Percentiles rank a stretch among this genome's conserved stretches.
Evolutionary conservation across 306 rosid genomes (phyloP).

Genomic region (Mucuna pruriens): DNA sequence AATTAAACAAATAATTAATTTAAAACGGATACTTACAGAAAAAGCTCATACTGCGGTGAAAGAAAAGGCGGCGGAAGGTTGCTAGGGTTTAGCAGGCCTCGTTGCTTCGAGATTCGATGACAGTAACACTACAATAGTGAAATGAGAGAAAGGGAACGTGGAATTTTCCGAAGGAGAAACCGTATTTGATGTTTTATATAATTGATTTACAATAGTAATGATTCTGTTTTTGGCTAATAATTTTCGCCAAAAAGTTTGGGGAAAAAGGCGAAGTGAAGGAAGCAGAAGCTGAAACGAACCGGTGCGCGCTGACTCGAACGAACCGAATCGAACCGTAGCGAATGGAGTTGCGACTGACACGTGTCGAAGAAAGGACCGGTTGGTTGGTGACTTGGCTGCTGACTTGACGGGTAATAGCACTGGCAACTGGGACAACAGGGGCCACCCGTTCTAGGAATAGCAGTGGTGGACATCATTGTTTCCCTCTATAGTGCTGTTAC

Average conservation of each 20-base stretch:
- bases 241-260: slow-evolving; percentile 45
- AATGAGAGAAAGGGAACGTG: slow-evolving; percentile 12
- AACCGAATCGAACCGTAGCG: slow-evolving; percentile 36
- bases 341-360: slow-evolving; percentile 49
- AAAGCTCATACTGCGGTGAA: slow-evolving; percentile 23
- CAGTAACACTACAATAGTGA: slow-evolving; percentile 36
- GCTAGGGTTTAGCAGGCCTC: slow-evolving; percentile 73
- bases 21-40: slow-evolving; percentile 47
- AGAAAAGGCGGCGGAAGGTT: slow-evolving; percentile 56
- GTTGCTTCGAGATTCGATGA: slow-evolving; percentile 39
- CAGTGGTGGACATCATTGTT: slow-evolving; percentile 24
- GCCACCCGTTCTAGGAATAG: slow-evolving; percentile 35
- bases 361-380: slow-evolving; percentile 44
- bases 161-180: slow-evolving; percentile 22
- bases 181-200: neutral
- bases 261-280: slow-evolving; percentile 30
- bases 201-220: neutral
- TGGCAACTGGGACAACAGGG: slow-evolving; percentile 18
- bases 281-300: slow-evolving; percentile 42
- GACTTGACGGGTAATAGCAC: slow-evolving; percentile 23
- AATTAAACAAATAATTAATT: slow-evolving; percentile 24
- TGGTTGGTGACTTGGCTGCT: slow-evolving; percentile 31
- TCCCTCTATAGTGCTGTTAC: neutral
- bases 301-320: slow-evolving; percentile 50
- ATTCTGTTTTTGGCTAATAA: neutral